Evolutionary conservation across 139 green algal species (phyloP), one percentile per base, ranked within the genome.

Genomic region (Coelastrella sp.): DNA sequence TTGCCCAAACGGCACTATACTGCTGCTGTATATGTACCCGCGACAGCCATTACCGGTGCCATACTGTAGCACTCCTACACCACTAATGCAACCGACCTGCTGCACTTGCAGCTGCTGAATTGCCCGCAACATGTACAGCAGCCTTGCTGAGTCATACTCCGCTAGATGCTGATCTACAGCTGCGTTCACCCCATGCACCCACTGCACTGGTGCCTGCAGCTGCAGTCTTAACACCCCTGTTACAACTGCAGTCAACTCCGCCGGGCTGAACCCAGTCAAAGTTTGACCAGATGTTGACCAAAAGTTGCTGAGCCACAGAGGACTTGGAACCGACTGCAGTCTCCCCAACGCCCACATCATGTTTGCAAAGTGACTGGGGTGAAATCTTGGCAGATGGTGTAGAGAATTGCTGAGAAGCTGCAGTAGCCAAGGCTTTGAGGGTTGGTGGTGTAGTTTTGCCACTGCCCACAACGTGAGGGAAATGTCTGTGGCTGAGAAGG

Each of bases 231-330:
- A 45, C 2, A 66, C 72, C 9, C 45, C 72, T 34, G 27, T 19
- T 13, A 40, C 45, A 23, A 32, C 45, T 5, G 48, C 48, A 4
- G n/a, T 8, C 48, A 80, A 35, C 72, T 80, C 43, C 15, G 5
- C 13, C 0, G 72, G 43, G 19, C 17, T 48, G 30, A 62, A 80
- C 30, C 59, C 30, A 30, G 32, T 27, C 72, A 80, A 66, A 40
- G 11, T 66, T 66, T 48, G 72, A 30, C 45, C 30, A 34, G 72
- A 80, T 5, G 25, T 41, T 45, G 72, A 40, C 72, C 72, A 80
- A n/a, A 48, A 80, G 19, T 13, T 62, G 27, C 23, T 37, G 3
- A 64, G 30, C 72, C 72, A 80, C 13, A 80, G 34, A 17, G 72
- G 72, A 32, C 72, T 80, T 1, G 72, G 72, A 4, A 23, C 37